Evolutionary conservation across 2,329 filamentous ascomycete species (phyloP).

Genomic region (Neonectria neomacrospora): DNA sequence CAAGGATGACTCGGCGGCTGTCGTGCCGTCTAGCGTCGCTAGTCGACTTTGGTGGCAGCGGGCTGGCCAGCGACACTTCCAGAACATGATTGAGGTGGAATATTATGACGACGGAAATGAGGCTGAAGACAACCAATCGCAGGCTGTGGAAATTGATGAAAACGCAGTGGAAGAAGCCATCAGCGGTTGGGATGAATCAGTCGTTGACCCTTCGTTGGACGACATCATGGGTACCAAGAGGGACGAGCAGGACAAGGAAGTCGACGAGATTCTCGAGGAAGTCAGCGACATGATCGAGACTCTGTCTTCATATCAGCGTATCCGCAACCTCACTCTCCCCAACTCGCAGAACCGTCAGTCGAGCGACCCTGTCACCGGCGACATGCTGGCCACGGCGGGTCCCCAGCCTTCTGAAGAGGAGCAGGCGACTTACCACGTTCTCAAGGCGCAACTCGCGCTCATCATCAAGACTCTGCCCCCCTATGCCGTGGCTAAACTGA

Average conservation of each 20-base stretch:
- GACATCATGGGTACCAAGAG: conserved; percentile 63
- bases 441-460: conserved; percentile 79
- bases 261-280: conserved; percentile 76
- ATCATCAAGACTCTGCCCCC: conserved; percentile 82
- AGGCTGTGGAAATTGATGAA: conserved; percentile 60
- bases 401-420: conserved; percentile 74
- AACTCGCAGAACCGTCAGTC: conserved; percentile 71
- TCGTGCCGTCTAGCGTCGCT: conserved; percentile 74
- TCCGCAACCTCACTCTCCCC: conserved; percentile 76
- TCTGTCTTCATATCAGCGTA: conserved; percentile 80
- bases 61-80: conserved; percentile 72
- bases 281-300: conserved; percentile 82
- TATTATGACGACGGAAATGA: conserved; percentile 54
- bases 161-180: conserved; percentile 64
- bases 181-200: conserved; percentile 67
- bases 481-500: conserved; percentile 85
- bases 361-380: conserved; percentile 71
- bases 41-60: conserved; percentile 82
- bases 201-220: conserved; percentile 68
- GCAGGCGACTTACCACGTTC: conserved; percentile 72
- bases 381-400: conserved; percentile 74
- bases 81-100: conserved; percentile 69
- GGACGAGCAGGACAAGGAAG: conserved; percentile 72
- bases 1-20: conserved; percentile 76
- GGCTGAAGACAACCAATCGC: conserved; percentile 47